A percentile compares a stretch with the other conserved stretches of the same genome.
Conservation (phyloP, 768 basidiomycete species). For the Lactarius tabidus region DNA sequence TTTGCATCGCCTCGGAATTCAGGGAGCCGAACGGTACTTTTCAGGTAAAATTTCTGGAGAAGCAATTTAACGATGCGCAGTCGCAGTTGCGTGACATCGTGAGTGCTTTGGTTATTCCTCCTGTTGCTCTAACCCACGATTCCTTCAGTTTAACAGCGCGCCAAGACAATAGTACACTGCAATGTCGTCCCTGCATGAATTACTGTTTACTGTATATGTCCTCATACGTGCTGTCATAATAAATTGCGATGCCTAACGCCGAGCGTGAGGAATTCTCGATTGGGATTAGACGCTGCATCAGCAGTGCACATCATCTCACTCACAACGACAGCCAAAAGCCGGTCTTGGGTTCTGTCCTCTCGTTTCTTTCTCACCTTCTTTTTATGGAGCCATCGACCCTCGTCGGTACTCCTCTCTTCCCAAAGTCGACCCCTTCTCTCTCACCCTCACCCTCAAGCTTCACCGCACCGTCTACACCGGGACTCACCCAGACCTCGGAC, state of each 20-base stretch:
- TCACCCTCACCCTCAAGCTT: slow-evolving; percentile 16
- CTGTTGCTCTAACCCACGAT: not conserved
- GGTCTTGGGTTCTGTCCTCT: slow-evolving; percentile 22
- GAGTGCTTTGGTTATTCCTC: slow-evolving; percentile 1
- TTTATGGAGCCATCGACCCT: slow-evolving; percentile 26
- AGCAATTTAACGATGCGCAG: slow-evolving; percentile 90
- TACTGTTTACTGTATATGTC: too few relatives aligned
- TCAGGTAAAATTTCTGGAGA: slow-evolving; percentile 88
- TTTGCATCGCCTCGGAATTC: slow-evolving; percentile 1
- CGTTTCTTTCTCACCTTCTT: slow-evolving; percentile 9
- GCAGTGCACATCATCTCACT: not conserved
- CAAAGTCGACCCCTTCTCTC: not conserved
- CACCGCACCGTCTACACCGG: slow-evolving; percentile 33
- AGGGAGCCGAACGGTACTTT: not conserved
- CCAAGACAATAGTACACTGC: slow-evolving; percentile 25
- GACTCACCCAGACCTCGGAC: slow-evolving; percentile 33
- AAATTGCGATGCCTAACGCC: too few relatives aligned
- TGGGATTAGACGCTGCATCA: not conserved
- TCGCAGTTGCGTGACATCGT: slow-evolving; percentile 83
- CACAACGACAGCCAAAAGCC: slow-evolving; percentile 21
- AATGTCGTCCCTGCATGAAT: too few relatives aligned
- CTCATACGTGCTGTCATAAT: too few relatives aligned
- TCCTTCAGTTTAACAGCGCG: slow-evolving; percentile 52
- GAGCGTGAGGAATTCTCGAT: not conserved
- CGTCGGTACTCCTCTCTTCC: slow-evolving; percentile 18